Evolutionary conservation across 257 asterid species (phyloP).

Genomic region (Cordia subcordata): DNA sequence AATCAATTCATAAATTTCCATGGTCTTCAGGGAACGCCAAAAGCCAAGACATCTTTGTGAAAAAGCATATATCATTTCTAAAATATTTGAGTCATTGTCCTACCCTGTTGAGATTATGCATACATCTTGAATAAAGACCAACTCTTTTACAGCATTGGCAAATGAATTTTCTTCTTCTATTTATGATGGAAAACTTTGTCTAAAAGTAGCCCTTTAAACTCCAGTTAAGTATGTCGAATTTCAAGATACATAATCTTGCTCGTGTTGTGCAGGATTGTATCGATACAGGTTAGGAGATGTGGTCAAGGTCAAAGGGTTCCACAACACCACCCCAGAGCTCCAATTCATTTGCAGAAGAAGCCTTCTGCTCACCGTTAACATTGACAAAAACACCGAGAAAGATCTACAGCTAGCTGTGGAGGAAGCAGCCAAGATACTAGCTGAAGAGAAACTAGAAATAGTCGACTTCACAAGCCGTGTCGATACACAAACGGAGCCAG

Average conservation of each 20-base stretch:
- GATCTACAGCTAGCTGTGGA: slow-evolving; percentile 84
- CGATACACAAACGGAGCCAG: slow-evolving; percentile 53
- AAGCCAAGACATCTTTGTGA: not conserved
- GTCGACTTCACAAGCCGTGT: slow-evolving; percentile 86
- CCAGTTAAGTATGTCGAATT: too few species aligned
- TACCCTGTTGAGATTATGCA: too few species aligned
- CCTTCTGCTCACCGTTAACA: slow-evolving; percentile 78
- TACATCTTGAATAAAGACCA: too few species aligned
- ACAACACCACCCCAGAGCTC: slow-evolving; percentile 83
- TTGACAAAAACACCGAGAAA: slow-evolving; percentile 93
- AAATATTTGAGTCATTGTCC: too few species aligned
- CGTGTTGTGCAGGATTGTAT: slow-evolving; percentile 68
- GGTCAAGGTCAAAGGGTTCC: slow-evolving; percentile 79
- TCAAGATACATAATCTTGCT: not conserved
- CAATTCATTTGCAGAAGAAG: slow-evolving; percentile 79
- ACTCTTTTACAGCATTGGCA: not conserved
- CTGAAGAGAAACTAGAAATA: slow-evolving; percentile 61
- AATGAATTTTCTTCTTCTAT: not conserved
- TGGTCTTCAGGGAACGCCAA: not conserved
- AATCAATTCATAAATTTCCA: not conserved
- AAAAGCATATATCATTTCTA: not conserved
- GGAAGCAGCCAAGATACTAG: slow-evolving; percentile 50
- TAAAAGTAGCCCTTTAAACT: too few species aligned
- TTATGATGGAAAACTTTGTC: not conserved
- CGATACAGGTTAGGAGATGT: slow-evolving; percentile 86